Evolutionary conservation across 208 protist genomes (phyloP).

Genomic region (Trypanosomatidae sp.): DNA sequence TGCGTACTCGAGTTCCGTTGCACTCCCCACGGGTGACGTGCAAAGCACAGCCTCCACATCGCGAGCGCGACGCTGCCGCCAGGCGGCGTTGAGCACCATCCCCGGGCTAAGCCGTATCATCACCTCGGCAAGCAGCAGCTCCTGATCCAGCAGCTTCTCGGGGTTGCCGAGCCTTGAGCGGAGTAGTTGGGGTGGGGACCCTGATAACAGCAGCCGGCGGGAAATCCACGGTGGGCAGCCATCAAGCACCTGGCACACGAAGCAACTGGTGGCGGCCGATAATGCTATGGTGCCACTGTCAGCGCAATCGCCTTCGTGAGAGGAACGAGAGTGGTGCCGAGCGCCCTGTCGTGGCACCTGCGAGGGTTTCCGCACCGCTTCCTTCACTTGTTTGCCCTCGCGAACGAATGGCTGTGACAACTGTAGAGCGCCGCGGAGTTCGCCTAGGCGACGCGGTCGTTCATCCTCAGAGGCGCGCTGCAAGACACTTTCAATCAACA

Average conservation of each 20-base stretch:
- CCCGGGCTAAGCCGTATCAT: neutral
- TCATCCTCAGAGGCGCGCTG: neutral
- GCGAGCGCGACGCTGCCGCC: conserved; percentile 1
- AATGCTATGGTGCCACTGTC: neutral
- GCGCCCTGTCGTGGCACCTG: neutral
- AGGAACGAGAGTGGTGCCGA: neutral
- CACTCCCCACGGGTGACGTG: neutral
- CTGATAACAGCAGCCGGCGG: neutral
- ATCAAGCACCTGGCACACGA: conserved; percentile 13
- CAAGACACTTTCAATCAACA: conserved; percentile 2
- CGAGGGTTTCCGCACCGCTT: neutral
- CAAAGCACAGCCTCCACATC: neutral
- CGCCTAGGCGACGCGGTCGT: neutral
- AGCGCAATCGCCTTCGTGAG: neutral
- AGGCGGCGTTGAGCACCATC: neutral
- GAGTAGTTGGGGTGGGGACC: neutral
- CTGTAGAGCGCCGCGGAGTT: neutral
- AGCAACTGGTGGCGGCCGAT: neutral
- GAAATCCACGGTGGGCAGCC: conserved; percentile 6
- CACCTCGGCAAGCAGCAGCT: neutral
- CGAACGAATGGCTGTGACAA: neutral
- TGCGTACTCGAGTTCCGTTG: neutral
- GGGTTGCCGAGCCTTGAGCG: neutral
- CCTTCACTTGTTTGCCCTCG: no score
- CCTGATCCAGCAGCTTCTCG: neutral